Percentiles rank a stretch among this genome's conserved stretches.
Evolutionary conservation across 331 rosid species (phyloP).

Genomic region (Dryas integrifolia): DNA sequence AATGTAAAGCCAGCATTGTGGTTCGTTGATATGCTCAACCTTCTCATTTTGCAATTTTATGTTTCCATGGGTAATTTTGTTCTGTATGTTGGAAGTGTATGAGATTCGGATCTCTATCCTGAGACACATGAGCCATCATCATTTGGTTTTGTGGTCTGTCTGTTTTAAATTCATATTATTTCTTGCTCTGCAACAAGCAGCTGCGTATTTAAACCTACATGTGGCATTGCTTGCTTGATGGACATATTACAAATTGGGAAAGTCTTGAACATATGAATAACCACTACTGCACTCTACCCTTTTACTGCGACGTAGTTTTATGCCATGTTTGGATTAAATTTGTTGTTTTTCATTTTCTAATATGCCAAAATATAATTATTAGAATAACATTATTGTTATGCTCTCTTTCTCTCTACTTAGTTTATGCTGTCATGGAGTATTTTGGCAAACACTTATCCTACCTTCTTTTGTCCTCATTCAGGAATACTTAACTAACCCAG

Average conservation of each 20-base stretch:
- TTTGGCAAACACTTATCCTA: conserved; percentile 2
- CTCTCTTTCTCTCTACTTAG: conserved; percentile 7
- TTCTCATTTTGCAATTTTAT: background rate
- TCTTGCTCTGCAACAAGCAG: background rate
- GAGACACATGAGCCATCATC: background rate
- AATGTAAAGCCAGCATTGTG: background rate
- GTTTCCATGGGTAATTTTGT: background rate
- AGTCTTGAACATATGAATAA: conserved; percentile 4
- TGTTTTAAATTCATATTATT: background rate
- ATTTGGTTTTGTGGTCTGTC: background rate
- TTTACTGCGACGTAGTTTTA: background rate
- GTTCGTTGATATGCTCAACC: background rate
- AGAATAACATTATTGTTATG: background rate
- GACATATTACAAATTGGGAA: background rate
- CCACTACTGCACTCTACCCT: background rate
- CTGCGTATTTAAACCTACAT: background rate
- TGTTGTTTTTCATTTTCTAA: background rate
- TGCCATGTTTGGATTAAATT: background rate
- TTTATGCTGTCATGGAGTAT: conserved; percentile 11
- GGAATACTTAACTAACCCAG: conserved; percentile 72
- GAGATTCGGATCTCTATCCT: background rate
- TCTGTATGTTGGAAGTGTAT: background rate
- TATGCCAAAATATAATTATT: background rate
- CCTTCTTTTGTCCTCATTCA: conserved; percentile 38
- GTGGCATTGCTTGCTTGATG: background rate